phyloP scores from a whole-genome alignment of 2,329 filamentous ascomycete species.

The Alternaria infectoria region DNA sequence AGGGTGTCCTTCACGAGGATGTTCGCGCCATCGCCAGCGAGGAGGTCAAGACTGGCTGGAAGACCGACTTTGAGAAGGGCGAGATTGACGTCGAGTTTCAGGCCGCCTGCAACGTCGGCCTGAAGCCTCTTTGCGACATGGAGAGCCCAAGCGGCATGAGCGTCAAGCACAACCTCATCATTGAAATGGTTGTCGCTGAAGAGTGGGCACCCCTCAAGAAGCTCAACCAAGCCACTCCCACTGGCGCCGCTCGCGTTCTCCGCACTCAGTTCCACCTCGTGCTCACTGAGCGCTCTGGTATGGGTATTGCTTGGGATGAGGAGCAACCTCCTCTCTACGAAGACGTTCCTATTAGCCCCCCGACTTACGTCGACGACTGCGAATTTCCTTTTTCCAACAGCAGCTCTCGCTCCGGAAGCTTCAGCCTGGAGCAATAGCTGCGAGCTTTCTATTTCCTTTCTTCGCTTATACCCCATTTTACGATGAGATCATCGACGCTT shows the following conservation, averaged over 20 bases:
- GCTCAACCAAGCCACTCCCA: slow-evolving; percentile 78
- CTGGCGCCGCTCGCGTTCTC: slow-evolving; percentile 86
- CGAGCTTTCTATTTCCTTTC: not conserved
- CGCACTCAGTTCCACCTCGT: slow-evolving; percentile 87
- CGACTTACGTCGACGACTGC: slow-evolving; percentile 55
- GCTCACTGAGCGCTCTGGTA: slow-evolving; percentile 81
- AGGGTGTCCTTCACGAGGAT: slow-evolving; percentile 76
- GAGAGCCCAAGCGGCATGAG: slow-evolving; percentile 76
- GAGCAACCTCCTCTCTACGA: slow-evolving; percentile 93
- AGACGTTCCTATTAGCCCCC: slow-evolving; percentile 87
- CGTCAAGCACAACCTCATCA: slow-evolving; percentile 82
- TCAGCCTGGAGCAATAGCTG: slow-evolving; percentile 24
- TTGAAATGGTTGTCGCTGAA: slow-evolving; percentile 93
- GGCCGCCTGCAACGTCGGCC: slow-evolving; percentile 64
- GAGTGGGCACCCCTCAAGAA: slow-evolving; percentile 77
- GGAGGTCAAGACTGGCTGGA: slow-evolving; percentile 88
- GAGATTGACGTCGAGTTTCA: slow-evolving; percentile 84
- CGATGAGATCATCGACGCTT: slow-evolving; percentile 11
- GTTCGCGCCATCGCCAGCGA: slow-evolving; percentile 79
- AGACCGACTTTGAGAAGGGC: slow-evolving; percentile 75
- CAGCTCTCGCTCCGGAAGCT: slow-evolving; percentile 33
- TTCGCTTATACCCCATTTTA: slow-evolving; percentile 5
- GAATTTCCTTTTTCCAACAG: slow-evolving; percentile 27
- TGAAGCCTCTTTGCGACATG: slow-evolving; percentile 77
- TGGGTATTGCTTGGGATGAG: slow-evolving; percentile 96